Evolutionary conservation across 2,329 filamentous ascomycete genomes (phyloP).

Genomic region (Fusarium temperatum): DNA sequence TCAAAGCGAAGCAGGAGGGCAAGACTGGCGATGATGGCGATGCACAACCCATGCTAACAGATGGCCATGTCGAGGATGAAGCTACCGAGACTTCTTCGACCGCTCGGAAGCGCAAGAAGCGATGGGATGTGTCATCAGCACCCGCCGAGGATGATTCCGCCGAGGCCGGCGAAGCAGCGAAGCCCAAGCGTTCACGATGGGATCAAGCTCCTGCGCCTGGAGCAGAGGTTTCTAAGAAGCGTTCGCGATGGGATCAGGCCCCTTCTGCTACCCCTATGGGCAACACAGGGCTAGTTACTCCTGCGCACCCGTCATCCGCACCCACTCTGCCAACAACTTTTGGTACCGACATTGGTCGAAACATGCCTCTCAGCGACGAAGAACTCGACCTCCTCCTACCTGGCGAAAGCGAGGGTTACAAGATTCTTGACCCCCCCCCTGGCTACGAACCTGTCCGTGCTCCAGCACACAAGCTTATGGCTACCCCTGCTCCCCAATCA

Average conservation of each 20-base stretch:
- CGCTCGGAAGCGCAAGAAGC: slow-evolving; percentile 87
- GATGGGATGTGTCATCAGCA: slow-evolving; percentile 85
- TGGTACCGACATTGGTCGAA: slow-evolving; percentile 83
- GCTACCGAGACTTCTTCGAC: slow-evolving; percentile 70
- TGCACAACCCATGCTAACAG: slow-evolving; percentile 78
- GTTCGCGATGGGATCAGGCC: slow-evolving; percentile 92
- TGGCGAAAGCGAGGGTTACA: slow-evolving; percentile 88
- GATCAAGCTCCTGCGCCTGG: slow-evolving; percentile 74
- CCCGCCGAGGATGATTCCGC: slow-evolving; percentile 61
- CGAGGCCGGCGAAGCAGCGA: slow-evolving; percentile 63
- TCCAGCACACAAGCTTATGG: slow-evolving; percentile 77
- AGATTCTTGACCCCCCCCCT: slow-evolving; percentile 87
- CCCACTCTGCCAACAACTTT: slow-evolving; percentile 68
- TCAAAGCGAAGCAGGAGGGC: slow-evolving; percentile 75
- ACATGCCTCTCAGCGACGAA: slow-evolving; percentile 87
- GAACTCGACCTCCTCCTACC: slow-evolving; percentile 93
- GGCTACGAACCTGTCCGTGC: slow-evolving; percentile 88
- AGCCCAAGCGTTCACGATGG: slow-evolving; percentile 85
- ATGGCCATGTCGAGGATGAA: slow-evolving; percentile 73
- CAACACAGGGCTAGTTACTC: slow-evolving; percentile 78
- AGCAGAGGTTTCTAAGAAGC: slow-evolving; percentile 73
- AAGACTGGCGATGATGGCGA: slow-evolving; percentile 68
- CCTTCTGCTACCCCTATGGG: slow-evolving; percentile 81
- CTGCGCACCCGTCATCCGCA: slow-evolving; percentile 76
- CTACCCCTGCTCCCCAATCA: slow-evolving; percentile 76